Percentiles rank a stretch among this genome's conserved stretches.
Conservation (phyloP, 495 filamentous ascomycete species). For the Lineolata rhizophorae region DNA sequence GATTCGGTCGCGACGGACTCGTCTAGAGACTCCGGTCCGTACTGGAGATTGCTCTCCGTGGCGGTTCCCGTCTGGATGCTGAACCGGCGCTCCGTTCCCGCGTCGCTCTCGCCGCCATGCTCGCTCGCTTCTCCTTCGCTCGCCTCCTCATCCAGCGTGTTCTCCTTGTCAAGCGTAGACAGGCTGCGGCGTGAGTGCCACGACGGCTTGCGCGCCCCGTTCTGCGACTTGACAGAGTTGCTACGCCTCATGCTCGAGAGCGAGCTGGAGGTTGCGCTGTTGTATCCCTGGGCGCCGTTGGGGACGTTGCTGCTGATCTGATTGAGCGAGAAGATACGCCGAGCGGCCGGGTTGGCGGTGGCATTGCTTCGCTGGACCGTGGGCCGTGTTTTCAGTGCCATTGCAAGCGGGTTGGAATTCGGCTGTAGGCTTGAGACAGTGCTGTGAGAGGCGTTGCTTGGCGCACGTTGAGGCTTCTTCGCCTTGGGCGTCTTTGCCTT, state of each 20-base stretch:
- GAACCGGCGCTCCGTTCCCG: constrained; percentile 26
- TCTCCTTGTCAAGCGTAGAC: constrained; percentile 23
- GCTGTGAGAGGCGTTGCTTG: constrained; percentile 25
- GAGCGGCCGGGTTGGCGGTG: constrained; percentile 5
- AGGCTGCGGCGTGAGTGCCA: constrained; percentile 24
- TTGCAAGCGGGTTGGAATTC: constrained; percentile 10
- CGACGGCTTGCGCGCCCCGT: constrained; percentile 43
- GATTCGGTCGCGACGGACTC: not conserved
- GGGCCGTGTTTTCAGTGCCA: constrained; percentile 24
- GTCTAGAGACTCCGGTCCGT: not conserved
- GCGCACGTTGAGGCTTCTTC: constrained; percentile 33
- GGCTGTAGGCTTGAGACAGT: constrained; percentile 20
- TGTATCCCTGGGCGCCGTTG: constrained; percentile 34
- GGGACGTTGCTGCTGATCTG: constrained; percentile 62
- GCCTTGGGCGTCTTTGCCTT: no score
- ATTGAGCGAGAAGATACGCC: constrained; percentile 72
- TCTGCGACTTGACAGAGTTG: constrained; percentile 47
- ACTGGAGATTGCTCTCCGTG: constrained; percentile 11
- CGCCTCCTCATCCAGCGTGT: constrained; percentile 31
- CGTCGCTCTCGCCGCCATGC: constrained; percentile 23
- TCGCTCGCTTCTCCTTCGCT: constrained; percentile 27
- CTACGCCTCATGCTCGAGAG: constrained; percentile 44
- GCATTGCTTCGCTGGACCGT: constrained; percentile 23
- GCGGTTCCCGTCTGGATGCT: constrained; percentile 11
- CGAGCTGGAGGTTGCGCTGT: no score